Base-by-base conservation (phyloP, 2,329 filamentous ascomycete genomes). In the Arachnomyces sp. region DNA sequence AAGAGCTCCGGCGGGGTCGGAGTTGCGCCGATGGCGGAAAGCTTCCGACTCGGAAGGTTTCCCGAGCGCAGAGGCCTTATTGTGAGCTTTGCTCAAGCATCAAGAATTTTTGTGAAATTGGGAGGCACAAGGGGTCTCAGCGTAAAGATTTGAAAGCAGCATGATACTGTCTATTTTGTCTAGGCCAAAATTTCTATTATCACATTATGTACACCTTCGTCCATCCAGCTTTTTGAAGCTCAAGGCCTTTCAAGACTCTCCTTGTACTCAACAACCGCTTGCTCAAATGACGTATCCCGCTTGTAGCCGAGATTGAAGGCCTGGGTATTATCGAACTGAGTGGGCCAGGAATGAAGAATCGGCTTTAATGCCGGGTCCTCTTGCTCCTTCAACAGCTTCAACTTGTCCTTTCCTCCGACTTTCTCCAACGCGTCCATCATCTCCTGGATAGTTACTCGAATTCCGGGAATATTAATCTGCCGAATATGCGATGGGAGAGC, bases 391-490 rank as follows among this genome's bases (percentile, higher is more conserved):
- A 79, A 65, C 38, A 74, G 58, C 35, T 58, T 58, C 38, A 74
- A 54, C 28, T 69, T 70, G 29, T 74, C 67, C 50, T 71, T 65
- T 0, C 74, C 75, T 4, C 70, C 74, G 2, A 78, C 71, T 45
- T 69, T 69, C 43, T 67, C 68, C 53, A 78, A 49, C 2, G 73
- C 73, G 46, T 76, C 64, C 53, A 78, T 56, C 64, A 79, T 78
- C 41, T 76, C 68, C 42, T 66, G 67, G 28, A 77, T 71, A 2
- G 68, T 75, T 4, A 72, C 72, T 13, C 58, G 57, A 25, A 64
- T 63, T 1, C 77, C 77, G 0, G 77, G 76, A 29, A 79, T 63
- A 54, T 79, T 78, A 39, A 80, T 65, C 36, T 72, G 68, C 15
- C 76, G 65, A 34, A 69, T 67, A 49, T 66, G 62, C 28, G 52